phyloP scores from a whole-genome alignment of 2,329 filamentous ascomycete genomes.

The Conoideocrella luteorostrata region DNA sequence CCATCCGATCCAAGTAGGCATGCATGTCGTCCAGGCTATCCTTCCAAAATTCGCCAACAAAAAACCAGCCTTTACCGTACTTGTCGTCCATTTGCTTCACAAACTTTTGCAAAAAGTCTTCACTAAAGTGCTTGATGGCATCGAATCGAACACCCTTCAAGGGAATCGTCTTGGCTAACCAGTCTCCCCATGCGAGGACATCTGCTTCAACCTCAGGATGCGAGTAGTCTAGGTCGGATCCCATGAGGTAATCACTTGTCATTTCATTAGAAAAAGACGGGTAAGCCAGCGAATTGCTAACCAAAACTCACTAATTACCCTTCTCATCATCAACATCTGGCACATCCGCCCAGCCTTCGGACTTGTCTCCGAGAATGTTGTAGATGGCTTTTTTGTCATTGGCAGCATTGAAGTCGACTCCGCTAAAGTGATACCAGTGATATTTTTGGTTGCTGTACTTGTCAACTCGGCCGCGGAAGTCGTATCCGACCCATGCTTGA shows the following conservation, averaged over 20 bases:
- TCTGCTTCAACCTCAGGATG: slow-evolving; percentile 59
- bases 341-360: slow-evolving; percentile 57
- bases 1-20: slow-evolving; percentile 30
- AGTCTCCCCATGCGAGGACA: slow-evolving; percentile 60
- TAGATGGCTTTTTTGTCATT: slow-evolving; percentile 59
- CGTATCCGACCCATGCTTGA: slow-evolving; percentile 63
- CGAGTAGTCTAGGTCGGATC: slow-evolving; percentile 61
- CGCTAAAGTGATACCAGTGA: slow-evolving; percentile 64
- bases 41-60: slow-evolving; percentile 34
- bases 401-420: slow-evolving; percentile 59
- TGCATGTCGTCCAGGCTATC: slow-evolving; percentile 20
- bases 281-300: no score
- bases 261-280: background rate
- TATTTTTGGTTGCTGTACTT: slow-evolving; percentile 60
- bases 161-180: slow-evolving; percentile 56
- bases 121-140: slow-evolving; percentile 66
- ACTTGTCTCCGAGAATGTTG: slow-evolving; percentile 54
- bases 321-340: slow-evolving; percentile 53
- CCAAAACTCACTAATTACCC: slow-evolving; percentile 52
- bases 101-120: slow-evolving; percentile 60
- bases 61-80: slow-evolving; percentile 30
- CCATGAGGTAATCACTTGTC: slow-evolving; percentile 62
- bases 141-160: slow-evolving; percentile 64
- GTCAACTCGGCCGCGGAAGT: slow-evolving; percentile 57
- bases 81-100: slow-evolving; percentile 48